phyloP scores from a whole-genome alignment of 176 grass and related monocot species.

The Phoenix dactylifera region DNA sequence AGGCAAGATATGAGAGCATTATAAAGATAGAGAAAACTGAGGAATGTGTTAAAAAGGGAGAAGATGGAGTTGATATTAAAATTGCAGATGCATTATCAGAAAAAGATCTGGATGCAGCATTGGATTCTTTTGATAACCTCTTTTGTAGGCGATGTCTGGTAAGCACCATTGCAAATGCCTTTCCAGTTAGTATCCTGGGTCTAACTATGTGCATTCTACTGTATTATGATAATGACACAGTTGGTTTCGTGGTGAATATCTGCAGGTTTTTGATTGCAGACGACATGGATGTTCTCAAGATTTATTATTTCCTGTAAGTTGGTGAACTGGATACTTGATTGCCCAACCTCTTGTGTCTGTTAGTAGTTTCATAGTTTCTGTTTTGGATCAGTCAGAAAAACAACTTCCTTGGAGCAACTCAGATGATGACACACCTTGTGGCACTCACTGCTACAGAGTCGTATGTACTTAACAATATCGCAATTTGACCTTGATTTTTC shows the following conservation, averaged over 20 bases:
- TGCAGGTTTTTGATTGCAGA: constrained; percentile 94
- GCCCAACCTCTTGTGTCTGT: constrained; percentile 1
- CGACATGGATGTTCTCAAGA: constrained; percentile 95
- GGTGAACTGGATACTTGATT: constrained; percentile 25
- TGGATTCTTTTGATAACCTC: constrained; percentile 98
- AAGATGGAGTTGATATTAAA: constrained; percentile 39
- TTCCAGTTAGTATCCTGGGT: too few species aligned
- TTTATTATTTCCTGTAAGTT: constrained; percentile 94
- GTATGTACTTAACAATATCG: constrained; percentile 30
- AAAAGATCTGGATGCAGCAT: constrained; percentile 90
- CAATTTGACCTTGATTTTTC: neutral
- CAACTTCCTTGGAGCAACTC: constrained; percentile 49
- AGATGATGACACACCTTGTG: constrained; percentile 70
- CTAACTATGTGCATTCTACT: too few species aligned
- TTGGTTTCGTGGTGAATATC: constrained; percentile 13
- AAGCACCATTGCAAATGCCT: constrained; percentile 12
- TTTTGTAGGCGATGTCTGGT: constrained; percentile 93
- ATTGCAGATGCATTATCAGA: constrained; percentile 60
- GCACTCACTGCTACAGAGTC: constrained; percentile 70
- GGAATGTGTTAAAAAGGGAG: constrained; percentile 31
- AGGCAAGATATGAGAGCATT: constrained; percentile 73
- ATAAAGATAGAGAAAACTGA: constrained; percentile 39
- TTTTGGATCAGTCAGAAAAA: constrained; percentile 69
- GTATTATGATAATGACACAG: neutral
- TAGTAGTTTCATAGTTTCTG: constrained; percentile 16